Evolutionary conservation across 1,139 yeast species (phyloP), one percentile per base, ranked within the genome.

Genomic region (Blastobotrys illinoisensis): DNA sequence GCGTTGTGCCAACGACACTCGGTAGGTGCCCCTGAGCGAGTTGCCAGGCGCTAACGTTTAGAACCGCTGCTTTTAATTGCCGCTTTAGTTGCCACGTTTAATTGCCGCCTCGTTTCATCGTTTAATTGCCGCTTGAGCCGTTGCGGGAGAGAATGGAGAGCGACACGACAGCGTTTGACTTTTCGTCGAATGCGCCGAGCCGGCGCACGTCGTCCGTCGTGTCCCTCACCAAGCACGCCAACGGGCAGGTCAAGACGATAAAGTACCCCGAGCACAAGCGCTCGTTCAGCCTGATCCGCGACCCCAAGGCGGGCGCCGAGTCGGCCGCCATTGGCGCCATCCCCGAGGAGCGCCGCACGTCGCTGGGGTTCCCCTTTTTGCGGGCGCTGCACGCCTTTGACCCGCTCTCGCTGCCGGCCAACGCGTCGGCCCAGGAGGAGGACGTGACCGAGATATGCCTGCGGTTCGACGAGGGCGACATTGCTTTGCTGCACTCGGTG

Each of bases 401-500:
- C 65, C 79, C 96, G 0, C 65, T 80, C 0, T 74, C 89, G 0
- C 74, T 89, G 51, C 54, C 62, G 84, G 55, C 58, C 14, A 54
- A 50, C 11, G 57, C 56, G 21, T 56, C 51, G 28, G 43, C 51
- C 14, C 55, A 55, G n/a, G 64, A 60, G 40, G 67, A 69, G 81
- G 60, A 96, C 83, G 67, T 72, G 60, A 79, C 87, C 1, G 81
- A 90, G 0, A 86, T 89, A 46, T 93, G 98, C 69, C 76, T 93
- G 26, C 85, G 95, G 0, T 91, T 93, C 68, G 82, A 81, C 26
- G 85, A 82, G 63, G 82, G 84, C 58, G 97, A 90, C 64, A 74
- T 89, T 56, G 96, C 93, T 0, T 86, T 89, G 67, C 87, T 93
- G 6, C 97, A 91, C 68, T 82, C 91, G 9, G 82, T 90, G 28